Conservation (phyloP, 2,329 filamentous ascomycete genomes). For the Colletotrichum liaoningense region DNA sequence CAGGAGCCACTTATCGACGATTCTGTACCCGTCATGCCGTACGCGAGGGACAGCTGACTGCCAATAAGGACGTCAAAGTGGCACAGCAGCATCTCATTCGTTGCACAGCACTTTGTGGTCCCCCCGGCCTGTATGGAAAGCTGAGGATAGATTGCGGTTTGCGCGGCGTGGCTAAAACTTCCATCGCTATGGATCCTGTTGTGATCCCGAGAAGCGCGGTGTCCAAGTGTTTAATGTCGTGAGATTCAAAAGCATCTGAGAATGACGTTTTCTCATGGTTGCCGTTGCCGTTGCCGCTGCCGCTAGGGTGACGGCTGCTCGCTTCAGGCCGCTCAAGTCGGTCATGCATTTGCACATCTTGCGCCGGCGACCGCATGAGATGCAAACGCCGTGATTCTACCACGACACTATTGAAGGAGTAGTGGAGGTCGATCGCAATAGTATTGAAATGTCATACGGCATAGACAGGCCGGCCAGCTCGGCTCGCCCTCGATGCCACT, state of each 20-base stretch:
- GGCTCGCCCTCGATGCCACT: neutral
- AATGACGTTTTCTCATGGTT: neutral
- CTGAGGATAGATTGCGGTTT: constrained; percentile 19
- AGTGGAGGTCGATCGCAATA: neutral
- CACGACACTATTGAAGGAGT: neutral
- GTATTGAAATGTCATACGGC: neutral
- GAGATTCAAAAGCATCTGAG: constrained; percentile 11
- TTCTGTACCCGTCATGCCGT: constrained; percentile 20
- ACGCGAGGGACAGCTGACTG: constrained; percentile 20
- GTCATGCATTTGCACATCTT: neutral
- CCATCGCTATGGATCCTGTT: constrained; percentile 11
- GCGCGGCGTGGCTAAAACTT: constrained; percentile 23
- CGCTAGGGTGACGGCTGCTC: neutral
- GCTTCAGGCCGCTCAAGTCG: constrained; percentile 4
- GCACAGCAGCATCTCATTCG: constrained; percentile 26
- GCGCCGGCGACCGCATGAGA: neutral
- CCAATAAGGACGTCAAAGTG: constrained; percentile 29
- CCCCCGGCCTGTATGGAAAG: constrained; percentile 5
- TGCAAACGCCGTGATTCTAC: constrained; percentile 2
- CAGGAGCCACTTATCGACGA: constrained; percentile 20
- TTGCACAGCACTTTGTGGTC: constrained; percentile 14
- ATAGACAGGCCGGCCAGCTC: neutral
- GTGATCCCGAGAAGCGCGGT: constrained; percentile 12
- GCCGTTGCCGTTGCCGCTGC: neutral
- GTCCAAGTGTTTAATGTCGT: neutral